Evolutionary conservation across 2,329 filamentous ascomycete genomes (phyloP), one percentile per base, ranked within the genome.

Genomic region (Aspergillus aculeatinus): DNA sequence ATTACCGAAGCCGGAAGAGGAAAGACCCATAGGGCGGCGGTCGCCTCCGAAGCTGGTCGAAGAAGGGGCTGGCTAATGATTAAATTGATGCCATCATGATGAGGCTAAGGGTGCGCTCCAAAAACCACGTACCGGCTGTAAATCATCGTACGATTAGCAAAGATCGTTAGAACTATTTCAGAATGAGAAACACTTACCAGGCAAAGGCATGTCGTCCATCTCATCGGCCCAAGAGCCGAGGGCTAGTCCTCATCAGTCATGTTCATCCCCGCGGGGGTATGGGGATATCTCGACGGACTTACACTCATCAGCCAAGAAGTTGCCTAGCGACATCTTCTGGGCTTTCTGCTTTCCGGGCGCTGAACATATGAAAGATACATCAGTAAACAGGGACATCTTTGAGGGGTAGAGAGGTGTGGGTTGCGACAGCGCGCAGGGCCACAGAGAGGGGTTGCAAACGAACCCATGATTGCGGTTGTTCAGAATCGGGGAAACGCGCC

Each of bases 161-260:
- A 48, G 23, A 44, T 19, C 50, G 39, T 58, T 14, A 33, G n/a
- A 16, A 7, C 39, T 21, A 31, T 21, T 19, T 6, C 39, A 31
- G 2, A 49, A 16, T 2, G 4, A 31, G 3, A 19, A 44, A 16
- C 12, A 81, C 88, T 82, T 84, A 94, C 90, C 82, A 77, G 87
- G 86, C 67, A 90, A 85, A 64, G 85, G 85, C 79, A 84, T 82
- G 73, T 96, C 92, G 80, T 99, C 95, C 82, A 99, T 96, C 77
- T 99, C 95, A 81, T 99, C 96, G 72, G 95, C 95, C 95, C 95
- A 99, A 70, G 95, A 98, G 75, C 94, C 92, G 74, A 89, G 84
- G 72, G 85, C 87, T 90, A 72, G 64, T 65, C 64, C 21, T 33
- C 33, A 63, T 73, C 62, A 75, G 75, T 65, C 70, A 63, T 65